Base-by-base conservation (phyloP, 306 rosid species). In the Gastrolobium bilobum region DNA sequence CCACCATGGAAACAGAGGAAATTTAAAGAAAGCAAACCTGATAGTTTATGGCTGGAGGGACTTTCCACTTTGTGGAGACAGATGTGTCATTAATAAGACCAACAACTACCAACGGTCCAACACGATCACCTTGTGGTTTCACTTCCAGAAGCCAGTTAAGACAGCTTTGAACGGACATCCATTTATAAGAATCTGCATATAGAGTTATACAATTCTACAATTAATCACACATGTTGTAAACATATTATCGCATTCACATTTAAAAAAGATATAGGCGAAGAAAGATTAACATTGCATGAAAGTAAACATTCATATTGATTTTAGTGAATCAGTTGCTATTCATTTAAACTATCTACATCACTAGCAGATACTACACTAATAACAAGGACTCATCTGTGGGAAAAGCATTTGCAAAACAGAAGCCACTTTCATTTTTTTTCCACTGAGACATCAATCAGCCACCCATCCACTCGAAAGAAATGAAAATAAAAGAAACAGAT, bases 91-190 rank as follows among this genome's bases (percentile, higher is more conserved):
- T 85, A 77, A 87, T 65, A 76, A 85, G 86, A 62, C 98, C 90
- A 77, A 81, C 61, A 73, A 86, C 94, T 59, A 57, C 75, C 82
- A 89, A 85, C 0, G 90, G 87, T 79, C 98, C 98, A 35, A 94
- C 75, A 38, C 98, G 92, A 76, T 86, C 85, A 2, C 61, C 81
- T 26, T 82, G 73, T 14, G 87, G 88, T 63, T 81, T 90, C 81
- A 87, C 92, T 86, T 87, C 92, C 82, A 79, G 26, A 76, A 90
- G 92, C 94, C 78, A 88, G 75, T 77, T 89, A 77, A 81, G 84
- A 89, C 97, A 91, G 86, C 82, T 87, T 44, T 76, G 76, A 20
- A 82, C 73, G 37, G 97, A 90, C 90, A 87, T 86, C 98, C 98
- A 91, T 70, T 82, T 87, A 78, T 66, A 81, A 9, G 76, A 77